These are phyloP conservation scores for Circinella umbellata DNA, from an alignment of 371 early-diverging fungal genomes.

Conservation along the genomic window DNA sequence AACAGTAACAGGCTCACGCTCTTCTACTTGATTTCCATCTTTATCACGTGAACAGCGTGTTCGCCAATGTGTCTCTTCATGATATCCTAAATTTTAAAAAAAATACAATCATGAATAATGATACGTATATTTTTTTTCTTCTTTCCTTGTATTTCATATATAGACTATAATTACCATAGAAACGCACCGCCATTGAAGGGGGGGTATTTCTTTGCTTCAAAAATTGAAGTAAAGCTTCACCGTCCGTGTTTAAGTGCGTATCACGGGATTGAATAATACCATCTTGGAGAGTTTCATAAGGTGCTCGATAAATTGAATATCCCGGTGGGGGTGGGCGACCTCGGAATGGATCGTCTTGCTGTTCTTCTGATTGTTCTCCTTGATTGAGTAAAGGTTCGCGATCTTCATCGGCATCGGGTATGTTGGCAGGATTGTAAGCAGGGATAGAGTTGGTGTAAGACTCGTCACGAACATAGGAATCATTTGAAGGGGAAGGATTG, in stretches of 20 bases:
- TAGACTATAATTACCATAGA: constrained; percentile 33
- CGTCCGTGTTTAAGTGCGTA: constrained; percentile 46
- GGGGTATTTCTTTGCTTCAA: constrained; percentile 44
- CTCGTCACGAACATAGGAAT: constrained; percentile 10
- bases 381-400: constrained; percentile 14
- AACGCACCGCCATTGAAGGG: constrained; percentile 39
- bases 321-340: constrained; percentile 49
- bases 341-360: constrained; percentile 19
- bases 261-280: constrained; percentile 37
- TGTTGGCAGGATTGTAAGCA: constrained; percentile 20
- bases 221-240: constrained; percentile 49
- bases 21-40: constrained; percentile 45
- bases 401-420: constrained; percentile 14
- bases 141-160: background rate
- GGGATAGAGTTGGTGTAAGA: constrained; percentile 6
- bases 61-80: constrained; percentile 47
- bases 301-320: constrained; percentile 44
- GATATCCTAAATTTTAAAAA: constrained; percentile 32
- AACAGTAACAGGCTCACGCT: constrained; percentile 14
- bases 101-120: background rate
- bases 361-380: constrained; percentile 11
- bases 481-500: background rate
- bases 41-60: constrained; percentile 30
- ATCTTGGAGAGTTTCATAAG: constrained; percentile 16
- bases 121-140: no score